These are phyloP conservation scores for Diaporthe destruens DNA, from an alignment of 2,329 filamentous ascomycete species.

Conservation along the genomic window DNA sequence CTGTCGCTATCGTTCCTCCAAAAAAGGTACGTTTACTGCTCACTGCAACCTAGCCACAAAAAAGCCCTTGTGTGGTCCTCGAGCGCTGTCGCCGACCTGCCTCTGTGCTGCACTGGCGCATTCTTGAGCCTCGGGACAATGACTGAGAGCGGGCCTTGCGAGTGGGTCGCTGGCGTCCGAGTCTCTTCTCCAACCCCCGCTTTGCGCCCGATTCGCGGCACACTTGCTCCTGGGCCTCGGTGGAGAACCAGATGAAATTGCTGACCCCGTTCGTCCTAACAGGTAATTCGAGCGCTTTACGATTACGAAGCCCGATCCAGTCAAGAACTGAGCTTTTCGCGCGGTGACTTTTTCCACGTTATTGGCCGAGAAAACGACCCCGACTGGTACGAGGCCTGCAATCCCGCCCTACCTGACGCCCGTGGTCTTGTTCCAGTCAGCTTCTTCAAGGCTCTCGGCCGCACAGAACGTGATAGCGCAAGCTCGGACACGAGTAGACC, in stretches of 20 bases:
- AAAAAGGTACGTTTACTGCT: constrained; percentile 78
- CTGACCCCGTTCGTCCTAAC: constrained; percentile 45
- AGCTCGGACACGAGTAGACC: constrained; percentile 71
- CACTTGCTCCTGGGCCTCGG: constrained; percentile 12
- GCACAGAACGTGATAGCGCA: constrained; percentile 90
- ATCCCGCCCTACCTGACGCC: constrained; percentile 87
- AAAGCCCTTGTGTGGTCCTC: neutral
- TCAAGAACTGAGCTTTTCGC: constrained; percentile 90
- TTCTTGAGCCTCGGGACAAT: constrained; percentile 10
- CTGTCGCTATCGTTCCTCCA: constrained; percentile 88
- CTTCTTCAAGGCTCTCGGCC: constrained; percentile 92
- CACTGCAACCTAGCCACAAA: neutral
- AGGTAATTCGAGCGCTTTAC: constrained; percentile 98
- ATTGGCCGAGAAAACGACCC: constrained; percentile 93
- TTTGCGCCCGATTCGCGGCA: constrained; percentile 27
- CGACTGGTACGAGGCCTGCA: constrained; percentile 99
- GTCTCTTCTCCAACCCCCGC: constrained; percentile 39
- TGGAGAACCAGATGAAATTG: constrained; percentile 27
- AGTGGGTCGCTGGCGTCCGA: constrained; percentile 28
- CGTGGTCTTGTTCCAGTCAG: constrained; percentile 92
- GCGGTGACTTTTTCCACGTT: constrained; percentile 98
- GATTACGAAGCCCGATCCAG: constrained; percentile 83
- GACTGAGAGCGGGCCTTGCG: constrained; percentile 21
- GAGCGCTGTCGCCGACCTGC: constrained; percentile 4
- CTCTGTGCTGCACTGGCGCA: constrained; percentile 27